Evolutionary conservation across 2,329 filamentous ascomycete species (phyloP).

Genomic region (Cladosporium velox): DNA sequence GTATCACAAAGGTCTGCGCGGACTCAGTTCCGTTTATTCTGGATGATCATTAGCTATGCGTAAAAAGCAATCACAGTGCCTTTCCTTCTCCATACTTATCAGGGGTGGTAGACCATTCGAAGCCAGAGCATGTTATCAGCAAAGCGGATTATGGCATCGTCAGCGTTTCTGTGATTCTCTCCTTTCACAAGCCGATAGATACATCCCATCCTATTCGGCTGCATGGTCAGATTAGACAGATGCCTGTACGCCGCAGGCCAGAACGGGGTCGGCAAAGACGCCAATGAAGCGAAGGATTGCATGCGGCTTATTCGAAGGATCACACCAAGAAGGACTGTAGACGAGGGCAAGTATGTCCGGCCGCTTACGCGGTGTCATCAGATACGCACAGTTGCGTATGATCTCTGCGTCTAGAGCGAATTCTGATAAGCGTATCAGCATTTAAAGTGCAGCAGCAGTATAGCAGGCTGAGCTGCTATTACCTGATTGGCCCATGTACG

Average conservation of each 20-base stretch:
- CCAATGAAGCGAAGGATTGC: conserved; percentile 5
- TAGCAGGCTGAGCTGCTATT: neutral
- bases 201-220: neutral
- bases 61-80: neutral
- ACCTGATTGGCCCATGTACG: neutral
- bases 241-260: neutral
- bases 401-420: neutral
- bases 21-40: neutral
- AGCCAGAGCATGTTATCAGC: neutral
- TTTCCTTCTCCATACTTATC: neutral
- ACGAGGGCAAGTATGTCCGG: neutral
- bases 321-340: neutral
- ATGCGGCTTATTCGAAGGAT: conserved; percentile 4
- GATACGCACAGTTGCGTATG: neutral
- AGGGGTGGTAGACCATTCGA: neutral
- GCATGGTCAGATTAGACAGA: neutral
- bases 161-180: neutral
- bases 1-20: neutral
- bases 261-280: conserved; percentile 5
- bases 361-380: neutral
- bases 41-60: neutral
- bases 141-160: neutral
- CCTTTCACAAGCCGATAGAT: neutral
- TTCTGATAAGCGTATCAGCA: neutral
- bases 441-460: neutral